A percentile compares a stretch with the other conserved stretches of the same genome.
phyloP scores from a whole-genome alignment of 1,139 yeast genomes.

The Kluyveromyces marxianus region DNA sequence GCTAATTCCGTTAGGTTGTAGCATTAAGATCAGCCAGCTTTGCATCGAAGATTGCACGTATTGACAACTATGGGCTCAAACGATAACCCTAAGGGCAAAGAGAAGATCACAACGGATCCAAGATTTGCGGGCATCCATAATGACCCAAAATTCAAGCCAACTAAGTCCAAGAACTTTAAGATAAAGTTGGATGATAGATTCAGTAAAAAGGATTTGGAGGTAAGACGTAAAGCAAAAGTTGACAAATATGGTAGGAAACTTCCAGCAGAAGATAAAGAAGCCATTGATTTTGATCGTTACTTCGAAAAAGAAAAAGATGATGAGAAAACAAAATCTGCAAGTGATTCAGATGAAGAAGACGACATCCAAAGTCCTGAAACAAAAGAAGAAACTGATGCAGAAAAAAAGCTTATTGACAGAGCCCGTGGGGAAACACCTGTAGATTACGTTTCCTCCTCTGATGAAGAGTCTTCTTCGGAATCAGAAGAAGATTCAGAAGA shows the following conservation, averaged over 20 bases:
- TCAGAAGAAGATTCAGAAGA: conserved; percentile 35
- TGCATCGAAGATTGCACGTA: background rate
- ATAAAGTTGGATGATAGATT: conserved; percentile 85
- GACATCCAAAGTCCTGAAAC: conserved; percentile 10
- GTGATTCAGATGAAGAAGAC: conserved; percentile 9
- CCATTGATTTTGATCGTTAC: conserved; percentile 53
- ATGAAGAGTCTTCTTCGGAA: conserved; percentile 37
- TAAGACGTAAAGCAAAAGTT: conserved; percentile 51
- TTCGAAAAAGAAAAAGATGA: conserved; percentile 34
- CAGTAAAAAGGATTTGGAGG: conserved; percentile 57
- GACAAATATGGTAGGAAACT: conserved; percentile 84
- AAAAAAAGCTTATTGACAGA: conserved; percentile 37
- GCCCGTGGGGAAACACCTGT: conserved; percentile 62
- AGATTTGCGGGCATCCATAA: conserved; percentile 74
- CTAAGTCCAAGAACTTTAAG: conserved; percentile 61
- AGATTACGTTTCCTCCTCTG: conserved; percentile 34
- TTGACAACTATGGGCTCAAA: background rate
- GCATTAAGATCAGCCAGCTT: background rate
- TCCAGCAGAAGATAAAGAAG: conserved; percentile 35
- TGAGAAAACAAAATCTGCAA: conserved; percentile 16
- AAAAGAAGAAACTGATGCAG: background rate
- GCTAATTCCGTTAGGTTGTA: background rate
- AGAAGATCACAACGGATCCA: conserved; percentile 47
- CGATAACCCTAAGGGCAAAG: background rate
- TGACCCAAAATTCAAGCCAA: conserved; percentile 83